Evolutionary conservation across 148 eudicot genomes (phyloP), one percentile per base, ranked within the genome.

Genomic region (Nepenthes gracilis): DNA sequence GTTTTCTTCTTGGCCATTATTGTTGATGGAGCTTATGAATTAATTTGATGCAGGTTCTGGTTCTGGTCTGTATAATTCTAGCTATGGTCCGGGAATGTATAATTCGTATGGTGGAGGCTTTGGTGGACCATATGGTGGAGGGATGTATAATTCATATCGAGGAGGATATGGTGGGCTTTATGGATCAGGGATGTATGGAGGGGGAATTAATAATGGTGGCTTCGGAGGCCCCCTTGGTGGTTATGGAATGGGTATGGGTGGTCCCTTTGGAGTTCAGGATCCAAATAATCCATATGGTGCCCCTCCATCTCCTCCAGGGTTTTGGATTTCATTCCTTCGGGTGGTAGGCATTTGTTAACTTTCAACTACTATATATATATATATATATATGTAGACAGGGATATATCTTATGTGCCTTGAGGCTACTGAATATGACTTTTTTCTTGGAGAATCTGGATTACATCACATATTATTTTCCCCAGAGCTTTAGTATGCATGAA

Each of bases 321-420:
- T 89, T 72, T 93, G 99, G 97, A 70, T 89, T 57, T 93, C 99
- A 15, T 78, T 93, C 61, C 81, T 93, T 65, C 91, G 86, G 52
- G 97, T 89, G 87, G 99, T 93, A 81, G 82, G 86, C 57, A 40
- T 40, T 3, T 40, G 6, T 40, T 40, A 3, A 40, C 4, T 8
- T 4, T 40, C 45, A 4, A 4, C 8, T 40, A 8, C 45, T 40
- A 40, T 40, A 23, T 23, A 23, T 23, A 23, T 23, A 23, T 23
- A 23, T 23, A 23, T 23, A 40, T 40, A 8, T 40, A 40, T 40
- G 45, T 8, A 0, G 45, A 40, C 45, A 40, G 8, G 45, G 45
- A 40, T 4, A 40, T 40, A 40, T 40, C 45, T 3, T 40, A 8
- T 40, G 4, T 40, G 1, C 6, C 45, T 40, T 40, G 45, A 40